Evolutionary conservation across 805 yeast genomes (phyloP), one percentile per base, ranked within the genome.

Genomic region (Suhomyces sp.): DNA sequence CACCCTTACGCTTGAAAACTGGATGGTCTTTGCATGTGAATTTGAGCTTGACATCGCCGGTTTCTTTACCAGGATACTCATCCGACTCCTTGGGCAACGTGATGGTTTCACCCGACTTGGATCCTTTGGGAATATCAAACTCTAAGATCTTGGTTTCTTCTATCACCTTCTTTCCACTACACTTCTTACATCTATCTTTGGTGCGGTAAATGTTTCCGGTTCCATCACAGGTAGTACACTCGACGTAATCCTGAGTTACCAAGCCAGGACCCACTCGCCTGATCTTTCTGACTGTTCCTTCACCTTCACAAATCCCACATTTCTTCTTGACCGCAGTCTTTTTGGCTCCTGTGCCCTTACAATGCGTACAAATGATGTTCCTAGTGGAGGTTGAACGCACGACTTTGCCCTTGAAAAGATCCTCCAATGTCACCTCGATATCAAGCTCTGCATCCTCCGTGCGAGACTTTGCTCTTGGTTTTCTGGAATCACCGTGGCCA

Each of bases 311-410:
- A 1, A 73, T 67, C 1, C 76, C 72, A 75, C 98, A 94, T 38
- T 64, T 64, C 41, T 77, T 76, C 19, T 78, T 68, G 8, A 70
- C 74, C 3, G 92, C 87, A 58, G 80, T 73, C 57, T 83, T 69
- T 57, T 80, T 83, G 54, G 88, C 85, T 2, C 97, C 97, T 0
- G 81, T 70, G 2, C 97, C 97, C 41, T 78, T 72, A 71, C 99
- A 93, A 36, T 70, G 63, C 4, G 77, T 68, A 73, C 99, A 93
- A 1, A 91, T 69, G 8, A 87, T 76, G 61, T 87, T 82, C 65
- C 97, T 80, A 2, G 86, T 82, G 2, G 88, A 79, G 3, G 88
- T 79, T 62, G 88, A 81, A 64, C 88, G 88, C 56, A 91, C 78
- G 7, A 85, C 82, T 66, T 89, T 89, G 4, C 98, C 97, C 57